phyloP scores from a whole-genome alignment of 2,329 filamentous ascomycete species.

The Periconia sp. region DNA sequence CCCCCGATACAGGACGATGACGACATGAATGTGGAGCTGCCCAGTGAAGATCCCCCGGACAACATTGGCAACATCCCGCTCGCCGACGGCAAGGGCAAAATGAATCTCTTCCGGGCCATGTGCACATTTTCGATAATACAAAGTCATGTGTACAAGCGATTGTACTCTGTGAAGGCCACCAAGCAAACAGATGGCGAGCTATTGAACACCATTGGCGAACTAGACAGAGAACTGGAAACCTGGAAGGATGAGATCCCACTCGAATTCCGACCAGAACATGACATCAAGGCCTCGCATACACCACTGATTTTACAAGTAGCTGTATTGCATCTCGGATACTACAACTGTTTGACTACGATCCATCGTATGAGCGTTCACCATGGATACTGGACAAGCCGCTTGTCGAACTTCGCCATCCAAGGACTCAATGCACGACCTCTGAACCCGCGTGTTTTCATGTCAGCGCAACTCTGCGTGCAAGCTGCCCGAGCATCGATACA shows the following conservation, averaged over 20 bases:
- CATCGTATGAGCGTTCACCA: slow-evolving; percentile 98
- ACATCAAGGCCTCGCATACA: slow-evolving; percentile 90
- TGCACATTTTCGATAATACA: slow-evolving; percentile 90
- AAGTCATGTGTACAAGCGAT: slow-evolving; percentile 86
- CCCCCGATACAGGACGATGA: slow-evolving; percentile 74
- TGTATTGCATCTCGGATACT: slow-evolving; percentile 93
- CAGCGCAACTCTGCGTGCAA: slow-evolving; percentile 87
- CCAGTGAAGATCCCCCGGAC: slow-evolving; percentile 85
- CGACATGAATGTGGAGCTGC: slow-evolving; percentile 94
- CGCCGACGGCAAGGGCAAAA: slow-evolving; percentile 83
- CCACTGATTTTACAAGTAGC: slow-evolving; percentile 94
- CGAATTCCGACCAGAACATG: slow-evolving; percentile 95
- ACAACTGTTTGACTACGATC: slow-evolving; percentile 96
- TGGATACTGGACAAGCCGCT: slow-evolving; percentile 93
- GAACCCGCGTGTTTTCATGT: slow-evolving; percentile 93
- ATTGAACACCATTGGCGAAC: slow-evolving; percentile 91
- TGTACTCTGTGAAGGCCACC: slow-evolving; percentile 90
- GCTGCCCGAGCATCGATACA: slow-evolving; percentile 92
- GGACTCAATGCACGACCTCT: slow-evolving; percentile 87
- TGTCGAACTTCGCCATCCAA: slow-evolving; percentile 94
- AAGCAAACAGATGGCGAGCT: slow-evolving; percentile 92
- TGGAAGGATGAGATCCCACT: slow-evolving; percentile 97
- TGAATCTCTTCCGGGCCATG: slow-evolving; percentile 93
- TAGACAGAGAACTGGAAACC: slow-evolving; percentile 79
- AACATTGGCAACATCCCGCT: slow-evolving; percentile 94